Evolutionary conservation across 495 filamentous ascomycete species (phyloP).

Genomic region (Aspergillus hancockii): DNA sequence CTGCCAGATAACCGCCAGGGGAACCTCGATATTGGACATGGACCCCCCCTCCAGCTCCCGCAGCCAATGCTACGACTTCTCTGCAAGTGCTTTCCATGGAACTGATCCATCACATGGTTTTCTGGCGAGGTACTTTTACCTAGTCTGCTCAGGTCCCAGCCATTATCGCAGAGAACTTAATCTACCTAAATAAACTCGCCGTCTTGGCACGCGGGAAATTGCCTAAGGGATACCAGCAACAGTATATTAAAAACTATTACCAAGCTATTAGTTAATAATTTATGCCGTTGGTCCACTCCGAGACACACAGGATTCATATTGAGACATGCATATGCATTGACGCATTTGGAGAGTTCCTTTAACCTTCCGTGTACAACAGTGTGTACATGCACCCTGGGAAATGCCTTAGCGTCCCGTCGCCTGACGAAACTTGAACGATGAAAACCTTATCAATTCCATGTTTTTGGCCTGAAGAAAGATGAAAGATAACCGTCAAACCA

Average conservation of each 20-base stretch:
- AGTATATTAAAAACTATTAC: neutral
- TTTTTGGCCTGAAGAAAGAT: neutral
- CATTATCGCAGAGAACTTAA: neutral
- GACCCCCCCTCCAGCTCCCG: too few relatives aligned
- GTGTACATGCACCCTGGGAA: too few relatives aligned
- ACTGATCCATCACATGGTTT: neutral
- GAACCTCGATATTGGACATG: too few relatives aligned
- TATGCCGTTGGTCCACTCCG: neutral
- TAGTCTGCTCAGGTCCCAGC: too few relatives aligned
- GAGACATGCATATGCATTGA: neutral
- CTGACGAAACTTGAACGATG: too few relatives aligned
- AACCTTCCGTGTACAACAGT: too few relatives aligned
- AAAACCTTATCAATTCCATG: too few relatives aligned
- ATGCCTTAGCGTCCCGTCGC: too few relatives aligned
- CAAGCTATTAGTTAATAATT: neutral
- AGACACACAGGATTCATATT: neutral
- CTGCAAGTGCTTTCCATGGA: neutral
- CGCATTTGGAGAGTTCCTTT: neutral
- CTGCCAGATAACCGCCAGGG: too few relatives aligned
- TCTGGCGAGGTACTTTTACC: too few relatives aligned
- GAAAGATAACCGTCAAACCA: neutral
- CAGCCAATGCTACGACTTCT: too few relatives aligned
- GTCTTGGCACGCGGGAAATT: neutral
- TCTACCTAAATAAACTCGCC: neutral
- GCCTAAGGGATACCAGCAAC: neutral